Conservation (phyloP, 208 protist genomes). For the Trypanosoma cruzi region DNA sequence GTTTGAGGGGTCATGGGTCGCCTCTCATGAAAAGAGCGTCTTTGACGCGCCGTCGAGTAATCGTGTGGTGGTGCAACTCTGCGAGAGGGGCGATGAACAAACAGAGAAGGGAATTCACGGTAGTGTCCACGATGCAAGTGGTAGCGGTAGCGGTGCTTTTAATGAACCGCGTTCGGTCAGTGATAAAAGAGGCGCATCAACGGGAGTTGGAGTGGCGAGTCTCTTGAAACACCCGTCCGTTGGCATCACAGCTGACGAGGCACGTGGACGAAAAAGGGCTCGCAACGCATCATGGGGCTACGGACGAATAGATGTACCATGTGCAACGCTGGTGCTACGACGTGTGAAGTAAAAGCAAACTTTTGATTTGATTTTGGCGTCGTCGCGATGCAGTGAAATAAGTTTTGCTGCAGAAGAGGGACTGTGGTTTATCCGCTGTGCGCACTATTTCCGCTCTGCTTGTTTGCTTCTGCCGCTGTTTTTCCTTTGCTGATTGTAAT, state of each 20-base stretch:
- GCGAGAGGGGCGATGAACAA: constrained; percentile 14
- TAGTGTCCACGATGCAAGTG: not conserved
- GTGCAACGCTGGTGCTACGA: constrained; percentile 31
- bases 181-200: not conserved
- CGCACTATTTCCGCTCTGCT: not conserved
- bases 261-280: constrained; percentile 28
- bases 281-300: constrained; percentile 44
- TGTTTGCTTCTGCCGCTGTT: not conserved
- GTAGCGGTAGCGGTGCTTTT: not conserved
- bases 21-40: constrained; percentile 13
- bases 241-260: constrained; percentile 72
- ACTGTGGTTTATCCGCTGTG: too few species aligned
- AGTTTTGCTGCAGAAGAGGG: too few species aligned
- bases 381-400: too few species aligned
- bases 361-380: not conserved
- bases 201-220: constrained; percentile 44
- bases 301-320: constrained; percentile 48
- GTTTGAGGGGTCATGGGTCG: constrained; percentile 68
- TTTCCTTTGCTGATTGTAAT: constrained; percentile 12
- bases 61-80: constrained; percentile 51
- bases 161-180: not conserved
- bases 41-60: constrained; percentile 12
- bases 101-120: not conserved
- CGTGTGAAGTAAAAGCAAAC: constrained; percentile 25
- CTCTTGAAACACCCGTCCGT: constrained; percentile 55